A percentile compares a stretch with the other conserved stretches of the same genome.
phyloP scores from a whole-genome alignment of 768 basidiomycete species.

The Leucogyrophana mollusca region DNA sequence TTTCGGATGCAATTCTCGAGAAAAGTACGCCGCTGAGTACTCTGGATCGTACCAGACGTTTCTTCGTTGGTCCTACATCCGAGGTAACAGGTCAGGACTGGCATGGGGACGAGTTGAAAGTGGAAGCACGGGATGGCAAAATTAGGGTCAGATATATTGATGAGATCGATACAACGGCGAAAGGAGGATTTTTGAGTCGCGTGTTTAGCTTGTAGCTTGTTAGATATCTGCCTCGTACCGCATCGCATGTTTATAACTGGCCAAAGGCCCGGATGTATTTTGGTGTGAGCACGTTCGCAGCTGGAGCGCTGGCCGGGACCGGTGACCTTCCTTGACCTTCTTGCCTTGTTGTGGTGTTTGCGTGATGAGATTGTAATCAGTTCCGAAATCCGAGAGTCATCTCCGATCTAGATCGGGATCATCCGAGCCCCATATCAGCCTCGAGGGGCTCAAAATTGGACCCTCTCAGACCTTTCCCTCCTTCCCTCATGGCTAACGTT shows the following conservation, averaged over 20 bases:
- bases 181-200: slow-evolving; percentile 10
- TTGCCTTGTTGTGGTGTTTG: too few relatives aligned
- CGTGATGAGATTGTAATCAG: slow-evolving; percentile 6
- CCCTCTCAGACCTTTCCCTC: slow-evolving; percentile 4
- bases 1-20: slow-evolving; percentile 31
- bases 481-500: slow-evolving; percentile 15
- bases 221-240: too few relatives aligned
- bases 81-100: slow-evolving; percentile 27
- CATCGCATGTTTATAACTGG: too few relatives aligned
- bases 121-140: slow-evolving; percentile 35
- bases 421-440: slow-evolving; percentile 12
- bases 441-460: neutral
- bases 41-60: slow-evolving; percentile 28
- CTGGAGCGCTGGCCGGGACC: too few relatives aligned
- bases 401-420: slow-evolving; percentile 18
- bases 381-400: slow-evolving; percentile 12
- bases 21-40: slow-evolving; percentile 33
- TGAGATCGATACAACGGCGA: slow-evolving; percentile 17
- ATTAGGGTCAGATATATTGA: slow-evolving; percentile 39
- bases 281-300: too few relatives aligned
- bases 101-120: slow-evolving; percentile 38
- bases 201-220: slow-evolving; percentile 8
- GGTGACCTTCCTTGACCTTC: too few relatives aligned
- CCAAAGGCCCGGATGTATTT: too few relatives aligned
- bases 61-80: slow-evolving; percentile 43